Base-by-base conservation (phyloP, 208 protist genomes). In the Trichomonas tenax region DNA sequence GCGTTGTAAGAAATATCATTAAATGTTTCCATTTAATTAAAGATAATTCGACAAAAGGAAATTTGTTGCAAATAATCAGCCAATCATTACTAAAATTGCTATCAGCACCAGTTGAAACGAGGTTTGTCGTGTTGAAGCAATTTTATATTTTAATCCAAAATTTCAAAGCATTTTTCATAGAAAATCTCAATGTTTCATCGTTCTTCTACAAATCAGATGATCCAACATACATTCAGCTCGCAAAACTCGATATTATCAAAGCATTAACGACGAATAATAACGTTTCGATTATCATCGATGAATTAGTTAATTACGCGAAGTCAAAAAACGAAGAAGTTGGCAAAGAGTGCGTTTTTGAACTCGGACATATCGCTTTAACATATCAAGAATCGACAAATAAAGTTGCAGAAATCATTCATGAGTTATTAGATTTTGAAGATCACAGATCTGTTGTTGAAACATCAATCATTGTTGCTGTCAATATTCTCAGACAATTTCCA, bases 131-230 rank as follows among this genome's bases (percentile, higher is more conserved):
- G 11, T 26, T 72, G 26, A 72, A n/a, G 26, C 58, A 72, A 72
- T 72, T 72, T 72, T 72, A n/a, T n/a, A 72, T 72, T 72, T 72
- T 72, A 72, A 72, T 72, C 26, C 58, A 72, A n/a, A 72, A 72
- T n/a, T 72, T 72, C 21, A 72, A n/a, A 26, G 8, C 26, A 31
- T 72, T 72, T 72, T 72, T 72, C 26, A 72, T 72, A 6, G 58
- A 72, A n/a, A 72, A 72, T 72, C 26, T 72, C 11, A 72, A 72
- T n/a, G 58, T 72, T 1, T 72, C 58, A 96, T 98, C 99, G 45
- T 99, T 99, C 97, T 99, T 99, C 97, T 98, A 99, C 96, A 99
- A 99, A 97, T 99, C 99, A 97, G 99, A 99, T 96, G 99, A 99
- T 96, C 98, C 99, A 40, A 98, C 99, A 96, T 99, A 99, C 96